Base-by-base conservation (phyloP, 495 filamentous ascomycete genomes). In the Usnea hakonensis region DNA sequence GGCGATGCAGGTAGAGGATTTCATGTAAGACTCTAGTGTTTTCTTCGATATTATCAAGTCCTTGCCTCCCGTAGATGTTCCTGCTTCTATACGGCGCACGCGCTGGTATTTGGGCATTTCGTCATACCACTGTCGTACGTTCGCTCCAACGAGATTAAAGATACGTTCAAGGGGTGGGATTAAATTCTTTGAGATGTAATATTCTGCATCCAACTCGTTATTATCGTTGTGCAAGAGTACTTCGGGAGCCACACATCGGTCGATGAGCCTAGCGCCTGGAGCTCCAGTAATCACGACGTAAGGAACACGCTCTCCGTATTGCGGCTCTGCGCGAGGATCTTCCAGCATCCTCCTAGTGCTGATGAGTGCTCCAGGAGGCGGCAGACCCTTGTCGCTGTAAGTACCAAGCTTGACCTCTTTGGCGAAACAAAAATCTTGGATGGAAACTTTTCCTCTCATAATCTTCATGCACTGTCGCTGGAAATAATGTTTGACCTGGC, bases 341-440 rank as follows among this genome's bases (percentile, higher is more conserved):
- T 89, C 83, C 35, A 87, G 76, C 91, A 97, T 96, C 35, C 85
- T 84, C 66, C 82, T 85, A 2, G 90, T 87, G 65, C 88, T 90
- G 63, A 98, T 90, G 60, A 93, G 78, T 2, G 91, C 95, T 3
- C 92, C 95, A 0, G 95, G 87, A 11, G 95, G 95, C 5, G 87
- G 87, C 1, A 84, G 81, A 8, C 85, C 87, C 57, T 84, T 84
- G 57, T 89, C 88, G 64, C 89, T 90, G 76, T 97, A 98, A 1
- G 85, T 90, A 33, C 95, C 95, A 3, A 98, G 79, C 68, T 87
- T 89, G 41, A 98, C 91, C 71, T 96, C 95, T 69, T 83, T 85
- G 0, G 93, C 92, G 72, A 96, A 96, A 70, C 90, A 91, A 69
- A 98, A 98, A 70, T 98, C 94, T 70, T 96, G 91, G 43, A 98